These are phyloP conservation scores for Cutaneotrichosporon dermatis DNA, from an alignment of 1,284 basidiomycete species.

Conservation along the genomic window DNA sequence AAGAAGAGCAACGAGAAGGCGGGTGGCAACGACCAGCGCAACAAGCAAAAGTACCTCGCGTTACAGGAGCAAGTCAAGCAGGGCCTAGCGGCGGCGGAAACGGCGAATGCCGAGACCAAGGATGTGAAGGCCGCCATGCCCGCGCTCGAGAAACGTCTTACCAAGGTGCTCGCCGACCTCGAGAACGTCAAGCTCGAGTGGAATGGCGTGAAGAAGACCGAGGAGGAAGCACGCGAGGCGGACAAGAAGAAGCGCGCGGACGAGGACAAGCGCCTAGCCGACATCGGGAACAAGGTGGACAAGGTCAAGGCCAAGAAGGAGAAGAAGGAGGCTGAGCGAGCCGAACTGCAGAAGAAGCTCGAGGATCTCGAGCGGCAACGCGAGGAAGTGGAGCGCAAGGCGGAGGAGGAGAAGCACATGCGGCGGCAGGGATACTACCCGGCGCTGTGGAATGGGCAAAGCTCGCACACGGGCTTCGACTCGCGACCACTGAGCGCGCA, in stretches of 20 bases:
- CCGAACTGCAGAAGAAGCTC: slow-evolving; percentile 38
- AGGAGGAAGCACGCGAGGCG: slow-evolving; percentile 39
- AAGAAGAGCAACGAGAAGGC: slow-evolving; percentile 48
- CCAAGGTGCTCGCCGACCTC: slow-evolving; percentile 26
- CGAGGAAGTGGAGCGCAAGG: slow-evolving; percentile 37
- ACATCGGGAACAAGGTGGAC: slow-evolving; percentile 64
- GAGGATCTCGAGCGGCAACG: slow-evolving; percentile 39
- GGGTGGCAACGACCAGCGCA: slow-evolving; percentile 42
- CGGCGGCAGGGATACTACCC: slow-evolving; percentile 21
- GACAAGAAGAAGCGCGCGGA: slow-evolving; percentile 38
- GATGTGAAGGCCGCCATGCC: slow-evolving; percentile 34
- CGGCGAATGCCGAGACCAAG: slow-evolving; percentile 37
- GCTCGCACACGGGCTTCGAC: not conserved
- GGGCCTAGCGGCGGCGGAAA: slow-evolving; percentile 43
- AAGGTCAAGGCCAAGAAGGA: slow-evolving; percentile 62
- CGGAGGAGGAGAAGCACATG: slow-evolving; percentile 31
- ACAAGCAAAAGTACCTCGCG: slow-evolving; percentile 47
- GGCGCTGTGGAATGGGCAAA: slow-evolving; percentile 1
- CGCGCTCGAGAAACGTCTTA: slow-evolving; percentile 31
- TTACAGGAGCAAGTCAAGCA: slow-evolving; percentile 50
- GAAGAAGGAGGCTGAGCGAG: slow-evolving; percentile 41
- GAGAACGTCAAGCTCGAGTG: slow-evolving; percentile 32
- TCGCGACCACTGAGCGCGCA: not conserved
- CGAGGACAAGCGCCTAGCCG: slow-evolving; percentile 42
- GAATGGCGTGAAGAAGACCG: slow-evolving; percentile 30